Conservation (phyloP, 2,329 filamentous ascomycete genomes). For the Lachnellula occidentalis region DNA sequence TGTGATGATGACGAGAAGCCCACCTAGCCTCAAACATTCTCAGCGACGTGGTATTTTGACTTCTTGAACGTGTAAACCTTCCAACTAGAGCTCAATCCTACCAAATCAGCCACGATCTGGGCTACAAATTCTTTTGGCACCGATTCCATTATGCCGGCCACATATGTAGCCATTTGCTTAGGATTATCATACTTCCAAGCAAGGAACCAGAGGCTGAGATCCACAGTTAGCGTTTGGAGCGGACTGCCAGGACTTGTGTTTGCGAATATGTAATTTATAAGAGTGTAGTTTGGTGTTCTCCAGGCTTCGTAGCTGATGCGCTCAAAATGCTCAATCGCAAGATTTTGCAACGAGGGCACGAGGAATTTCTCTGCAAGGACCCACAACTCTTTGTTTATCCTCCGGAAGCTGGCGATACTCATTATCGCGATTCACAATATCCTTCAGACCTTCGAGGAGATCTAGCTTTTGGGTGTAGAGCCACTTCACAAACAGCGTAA, state of each 20-base stretch:
- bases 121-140: background rate
- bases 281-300: background rate
- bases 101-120: background rate
- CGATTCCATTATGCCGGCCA: too few species aligned
- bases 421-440: background rate
- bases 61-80: too few species aligned
- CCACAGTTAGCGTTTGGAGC: background rate
- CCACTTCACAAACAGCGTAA: background rate
- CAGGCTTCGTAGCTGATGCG: background rate
- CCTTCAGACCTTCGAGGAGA: background rate
- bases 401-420: too few species aligned
- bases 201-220: background rate
- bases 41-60: too few species aligned
- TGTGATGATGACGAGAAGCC: too few species aligned
- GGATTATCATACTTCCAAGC: too few species aligned
- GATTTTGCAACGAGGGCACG: background rate
- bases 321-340: background rate
- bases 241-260: background rate
- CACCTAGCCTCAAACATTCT: too few species aligned
- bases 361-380: constrained; percentile 5
- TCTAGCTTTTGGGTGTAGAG: constrained; percentile 2
- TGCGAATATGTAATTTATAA: background rate
- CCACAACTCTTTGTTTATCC: constrained; percentile 1
- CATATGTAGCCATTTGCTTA: background rate
- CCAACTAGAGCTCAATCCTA: background rate